These are phyloP conservation scores for Moesziomyces sp. DNA, from an alignment of 1,284 basidiomycete species.

Conservation along the genomic window DNA sequence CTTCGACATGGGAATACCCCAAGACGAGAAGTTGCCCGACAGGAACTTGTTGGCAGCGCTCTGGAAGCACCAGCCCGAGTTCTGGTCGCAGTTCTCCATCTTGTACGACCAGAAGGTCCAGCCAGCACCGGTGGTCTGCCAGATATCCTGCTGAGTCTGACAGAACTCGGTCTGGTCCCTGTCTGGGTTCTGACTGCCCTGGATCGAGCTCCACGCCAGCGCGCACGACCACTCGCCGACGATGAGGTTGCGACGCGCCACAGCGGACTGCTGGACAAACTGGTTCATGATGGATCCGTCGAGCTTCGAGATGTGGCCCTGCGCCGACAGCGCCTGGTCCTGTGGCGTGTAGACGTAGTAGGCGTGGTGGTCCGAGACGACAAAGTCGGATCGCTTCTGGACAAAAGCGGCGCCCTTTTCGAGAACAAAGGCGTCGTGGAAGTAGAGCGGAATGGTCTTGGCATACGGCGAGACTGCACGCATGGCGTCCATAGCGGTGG, in stretches of 20 bases:
- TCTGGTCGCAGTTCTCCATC: constrained; percentile 64
- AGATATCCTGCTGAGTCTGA: constrained; percentile 75
- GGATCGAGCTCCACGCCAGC: constrained; percentile 74
- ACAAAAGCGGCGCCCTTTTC: constrained; percentile 74
- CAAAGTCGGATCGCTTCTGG: constrained; percentile 74
- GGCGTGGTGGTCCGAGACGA: constrained; percentile 81
- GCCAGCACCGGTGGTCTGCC: constrained; percentile 74
- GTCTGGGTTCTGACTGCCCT: constrained; percentile 71
- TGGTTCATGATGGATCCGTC: constrained; percentile 45
- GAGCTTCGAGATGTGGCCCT: constrained; percentile 60
- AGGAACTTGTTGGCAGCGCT: constrained; percentile 50
- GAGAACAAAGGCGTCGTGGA: constrained; percentile 80
- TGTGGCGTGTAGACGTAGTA: constrained; percentile 72
- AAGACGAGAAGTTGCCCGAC: constrained; percentile 49
- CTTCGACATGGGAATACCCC: constrained; percentile 46
- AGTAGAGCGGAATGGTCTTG: constrained; percentile 75
- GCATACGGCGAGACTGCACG: constrained; percentile 71
- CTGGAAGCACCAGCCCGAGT: constrained; percentile 67
- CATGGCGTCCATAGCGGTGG: constrained; percentile 72
- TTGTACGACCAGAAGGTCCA: constrained; percentile 80
- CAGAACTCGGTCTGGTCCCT: constrained; percentile 74
- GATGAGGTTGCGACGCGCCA: constrained; percentile 73
- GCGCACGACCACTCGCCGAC: constrained; percentile 72
- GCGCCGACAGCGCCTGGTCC: constrained; percentile 53
- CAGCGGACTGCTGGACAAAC: constrained; percentile 27